Conservation (phyloP, 1,139 yeast species). For the Candida glucosophila region DNA sequence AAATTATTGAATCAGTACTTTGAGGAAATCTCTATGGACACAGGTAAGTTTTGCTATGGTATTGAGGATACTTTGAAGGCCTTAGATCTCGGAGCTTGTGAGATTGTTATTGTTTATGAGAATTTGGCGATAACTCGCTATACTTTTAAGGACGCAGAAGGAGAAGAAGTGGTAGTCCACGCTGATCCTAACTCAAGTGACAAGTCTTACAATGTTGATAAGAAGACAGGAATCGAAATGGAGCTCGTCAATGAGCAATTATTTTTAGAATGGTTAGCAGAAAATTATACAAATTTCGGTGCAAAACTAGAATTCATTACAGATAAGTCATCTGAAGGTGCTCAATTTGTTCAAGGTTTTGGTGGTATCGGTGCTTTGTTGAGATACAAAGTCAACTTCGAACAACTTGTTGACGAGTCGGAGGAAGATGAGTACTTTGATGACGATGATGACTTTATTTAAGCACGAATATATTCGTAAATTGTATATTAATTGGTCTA, state of each 20-base stretch:
- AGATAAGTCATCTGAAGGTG: conserved; percentile 95
- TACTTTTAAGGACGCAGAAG: conserved; percentile 78
- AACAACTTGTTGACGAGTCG: conserved; percentile 82
- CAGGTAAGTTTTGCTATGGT: conserved; percentile 97
- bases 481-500: too few species aligned
- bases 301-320: conserved; percentile 93
- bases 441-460: conserved; percentile 51
- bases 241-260: conserved; percentile 77
- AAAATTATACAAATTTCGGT: conserved; percentile 88
- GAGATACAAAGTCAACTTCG: conserved; percentile 95
- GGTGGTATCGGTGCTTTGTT: conserved; percentile 98
- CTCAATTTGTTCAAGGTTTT: conserved; percentile 93
- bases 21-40: conserved; percentile 94
- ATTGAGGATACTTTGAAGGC: conserved; percentile 95
- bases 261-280: conserved; percentile 95
- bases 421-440: conserved; percentile 83
- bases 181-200: conserved; percentile 66
- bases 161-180: conserved; percentile 65
- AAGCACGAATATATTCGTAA: conserved; percentile 6
- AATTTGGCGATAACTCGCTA: conserved; percentile 80
- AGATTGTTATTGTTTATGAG: conserved; percentile 84
- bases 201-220: conserved; percentile 72
- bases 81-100: conserved; percentile 92
- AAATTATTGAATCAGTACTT: conserved; percentile 84
- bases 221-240: conserved; percentile 82